Evolutionary conservation across 139 green algal species (phyloP).

Genomic region (Auxenochlorella pyrenoidosa): DNA sequence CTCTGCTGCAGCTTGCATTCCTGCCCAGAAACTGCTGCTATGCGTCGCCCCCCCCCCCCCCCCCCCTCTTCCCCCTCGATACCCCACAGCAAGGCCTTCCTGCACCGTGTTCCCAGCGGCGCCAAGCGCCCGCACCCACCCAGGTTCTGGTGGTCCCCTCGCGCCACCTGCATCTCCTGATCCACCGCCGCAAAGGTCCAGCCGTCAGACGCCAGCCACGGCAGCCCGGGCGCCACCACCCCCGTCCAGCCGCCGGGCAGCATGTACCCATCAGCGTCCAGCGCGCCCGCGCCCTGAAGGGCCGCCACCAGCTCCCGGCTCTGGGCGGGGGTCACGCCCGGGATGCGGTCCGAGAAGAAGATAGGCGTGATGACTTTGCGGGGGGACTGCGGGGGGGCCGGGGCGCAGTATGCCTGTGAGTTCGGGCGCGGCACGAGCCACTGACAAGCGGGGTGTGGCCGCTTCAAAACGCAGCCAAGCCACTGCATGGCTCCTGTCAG

Average conservation of each 20-base stretch:
- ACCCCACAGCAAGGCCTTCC: no score
- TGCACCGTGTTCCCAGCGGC: neutral
- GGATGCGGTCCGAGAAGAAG: conserved; percentile 10
- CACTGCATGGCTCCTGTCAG: no score
- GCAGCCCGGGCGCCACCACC: neutral
- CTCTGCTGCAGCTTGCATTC: neutral
- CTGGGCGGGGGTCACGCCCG: neutral
- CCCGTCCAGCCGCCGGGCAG: neutral
- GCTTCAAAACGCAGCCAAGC: neutral
- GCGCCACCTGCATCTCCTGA: neutral
- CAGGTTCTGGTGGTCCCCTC: neutral
- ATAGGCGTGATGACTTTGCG: neutral
- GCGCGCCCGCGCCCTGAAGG: neutral
- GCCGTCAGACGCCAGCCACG: neutral
- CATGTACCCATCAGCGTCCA: neutral
- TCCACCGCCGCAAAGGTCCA: neutral
- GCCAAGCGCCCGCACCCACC: neutral
- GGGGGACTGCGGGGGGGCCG: neutral
- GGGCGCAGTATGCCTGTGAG: neutral
- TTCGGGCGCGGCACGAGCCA: neutral
- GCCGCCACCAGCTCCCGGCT: conserved; percentile 6
- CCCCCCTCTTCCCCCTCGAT: no score
- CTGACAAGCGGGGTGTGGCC: no score
- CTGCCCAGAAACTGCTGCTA: neutral
- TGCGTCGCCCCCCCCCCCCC: no score